These are phyloP conservation scores for Fusarium humuli DNA, from an alignment of 2,329 filamentous ascomycete species.

Conservation along the genomic window DNA sequence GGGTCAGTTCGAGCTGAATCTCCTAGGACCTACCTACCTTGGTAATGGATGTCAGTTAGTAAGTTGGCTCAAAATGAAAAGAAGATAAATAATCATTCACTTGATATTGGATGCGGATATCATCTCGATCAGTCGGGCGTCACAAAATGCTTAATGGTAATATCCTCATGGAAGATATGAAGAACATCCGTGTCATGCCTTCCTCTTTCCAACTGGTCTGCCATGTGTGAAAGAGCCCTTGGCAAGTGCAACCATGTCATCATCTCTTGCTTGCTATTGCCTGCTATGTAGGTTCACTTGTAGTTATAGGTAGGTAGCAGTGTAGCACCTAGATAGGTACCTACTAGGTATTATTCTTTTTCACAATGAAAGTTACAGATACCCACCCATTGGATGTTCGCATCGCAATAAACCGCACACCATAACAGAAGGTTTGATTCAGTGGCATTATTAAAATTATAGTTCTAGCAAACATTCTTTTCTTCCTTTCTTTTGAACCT, in stretches of 20 bases:
- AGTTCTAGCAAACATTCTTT: background rate
- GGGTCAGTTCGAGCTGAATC: background rate
- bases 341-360: background rate
- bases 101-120: background rate
- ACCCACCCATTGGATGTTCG: background rate
- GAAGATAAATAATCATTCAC: background rate
- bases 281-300: background rate
- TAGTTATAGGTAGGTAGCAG: background rate
- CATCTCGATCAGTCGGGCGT: background rate
- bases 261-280: constrained; percentile 10
- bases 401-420: background rate
- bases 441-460: background rate
- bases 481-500: background rate
- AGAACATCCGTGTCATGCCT: background rate
- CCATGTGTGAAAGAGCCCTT: constrained; percentile 12
- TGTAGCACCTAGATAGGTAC: too few relatives aligned
- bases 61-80: background rate
- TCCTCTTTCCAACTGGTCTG: background rate
- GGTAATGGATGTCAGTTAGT: background rate
- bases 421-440: background rate
- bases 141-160: background rate
- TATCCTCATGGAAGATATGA: background rate
- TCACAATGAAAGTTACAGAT: background rate
- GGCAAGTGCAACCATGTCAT: constrained; percentile 30
- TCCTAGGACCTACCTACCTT: background rate